Evolutionary conservation across 768 basidiomycete genomes (phyloP), one percentile per base, ranked within the genome.

Genomic region (Trametes meyenii): DNA sequence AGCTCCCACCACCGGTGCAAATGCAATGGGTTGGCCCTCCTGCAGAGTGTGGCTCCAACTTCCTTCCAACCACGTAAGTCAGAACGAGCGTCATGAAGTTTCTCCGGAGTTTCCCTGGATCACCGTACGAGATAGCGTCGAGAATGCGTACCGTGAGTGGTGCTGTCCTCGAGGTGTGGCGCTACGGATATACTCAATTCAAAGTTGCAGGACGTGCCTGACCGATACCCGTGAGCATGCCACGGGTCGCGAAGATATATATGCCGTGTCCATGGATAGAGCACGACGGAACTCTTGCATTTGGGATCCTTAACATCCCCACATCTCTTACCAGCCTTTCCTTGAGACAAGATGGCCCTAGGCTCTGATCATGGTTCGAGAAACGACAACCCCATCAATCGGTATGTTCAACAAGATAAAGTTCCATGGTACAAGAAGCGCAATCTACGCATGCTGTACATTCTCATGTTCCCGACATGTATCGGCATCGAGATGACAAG

Each of bases 401-500:
- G 23, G 8, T 29, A 50, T 24, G 56, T 61, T n/a, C 39, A 40
- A 23, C 74, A 79, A 55, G 86, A 88, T 69, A 75, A 74, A 40
- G 77, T 76, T 6, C 83, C 85, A 42, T 88, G 87, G 86, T 87
- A 86, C 70, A 70, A 67, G 63, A 88, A 87, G 65, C 84, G 76
- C 1, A 87, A 87, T 63, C 72, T 88, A 61, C 74, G 85, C 21
- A 38, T 76, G 23, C 64, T 87, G 44, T 87, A 87, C 70, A 59
- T 87, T 24, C 49, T 86, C 50, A 76, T 87, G 70, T 73, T 86
- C 62, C 86, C 85, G 14, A 83, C 85, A 40, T 83, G 83, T 62
- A 79, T 85, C 29, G 84, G 84, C 23, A 83, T 85, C 16, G 85
- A 85, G 71, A 85, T 84, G 80, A 85, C 84, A 1, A 82, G 81